Evolutionary conservation across 768 basidiomycete genomes (phyloP).

Genomic region (Phylloporus rhodoxanthus): DNA sequence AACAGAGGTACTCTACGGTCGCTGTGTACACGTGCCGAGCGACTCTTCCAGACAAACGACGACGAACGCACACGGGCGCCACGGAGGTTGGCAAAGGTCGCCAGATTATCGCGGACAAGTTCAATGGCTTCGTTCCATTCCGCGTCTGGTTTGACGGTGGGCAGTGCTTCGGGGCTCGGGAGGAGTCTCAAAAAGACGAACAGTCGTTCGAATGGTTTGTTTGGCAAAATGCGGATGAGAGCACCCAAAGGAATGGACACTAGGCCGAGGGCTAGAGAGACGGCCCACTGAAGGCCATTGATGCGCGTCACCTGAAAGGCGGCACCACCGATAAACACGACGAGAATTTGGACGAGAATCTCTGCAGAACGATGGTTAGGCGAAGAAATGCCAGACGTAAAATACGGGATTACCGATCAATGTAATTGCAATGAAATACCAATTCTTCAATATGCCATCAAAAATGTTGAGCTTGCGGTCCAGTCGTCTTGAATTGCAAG

Average conservation of each 20-base stretch:
- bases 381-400: conserved; percentile 1
- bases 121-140: conserved; percentile 78
- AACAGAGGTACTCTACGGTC: conserved; percentile 41
- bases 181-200: conserved; percentile 54
- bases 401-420: conserved; percentile 57
- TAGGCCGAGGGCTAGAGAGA: conserved; percentile 80
- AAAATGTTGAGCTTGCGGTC: conserved; percentile 87
- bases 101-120: conserved; percentile 80
- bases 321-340: conserved; percentile 85
- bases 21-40: conserved; percentile 52
- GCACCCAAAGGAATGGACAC: conserved; percentile 86
- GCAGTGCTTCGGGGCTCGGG: conserved; percentile 56
- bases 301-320: conserved; percentile 87
- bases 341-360: conserved; percentile 78
- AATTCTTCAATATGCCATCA: conserved; percentile 71
- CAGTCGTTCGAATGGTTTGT: conserved; percentile 64
- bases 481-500: conserved; percentile 83
- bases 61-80: conserved; percentile 86
- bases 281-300: conserved; percentile 84
- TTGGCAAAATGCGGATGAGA: conserved; percentile 76
- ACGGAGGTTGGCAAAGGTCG: conserved; percentile 74
- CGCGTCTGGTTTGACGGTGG: conserved; percentile 52
- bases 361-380: conserved; percentile 42
- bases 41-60: conserved; percentile 78
- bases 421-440: conserved; percentile 81